Conservation (phyloP, 169 alveolate species). For the Eimeria sp. region DNA sequence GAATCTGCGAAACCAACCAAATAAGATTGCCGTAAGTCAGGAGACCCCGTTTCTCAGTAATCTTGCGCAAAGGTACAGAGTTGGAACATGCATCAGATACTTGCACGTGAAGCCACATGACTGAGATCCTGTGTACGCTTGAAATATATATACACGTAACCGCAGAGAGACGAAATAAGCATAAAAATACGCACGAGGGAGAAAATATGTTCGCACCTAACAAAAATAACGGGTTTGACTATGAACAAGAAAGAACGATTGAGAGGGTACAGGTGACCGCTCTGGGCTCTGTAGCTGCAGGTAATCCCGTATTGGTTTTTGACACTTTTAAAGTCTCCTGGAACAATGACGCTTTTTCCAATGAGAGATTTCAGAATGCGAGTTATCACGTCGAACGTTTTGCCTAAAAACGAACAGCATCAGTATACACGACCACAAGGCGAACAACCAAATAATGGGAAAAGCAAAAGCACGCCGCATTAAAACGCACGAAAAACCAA, state of each 20-base stretch:
- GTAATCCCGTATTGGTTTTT: constrained; percentile 93
- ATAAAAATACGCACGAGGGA: neutral
- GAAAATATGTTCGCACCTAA: constrained; percentile 86
- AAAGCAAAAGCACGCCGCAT: no score
- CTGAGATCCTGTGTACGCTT: no score
- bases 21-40: neutral
- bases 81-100: neutral
- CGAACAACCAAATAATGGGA: no score
- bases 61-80: neutral
- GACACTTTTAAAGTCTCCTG: constrained; percentile 96
- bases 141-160: no score
- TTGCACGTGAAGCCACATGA: no score
- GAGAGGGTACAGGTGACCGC: constrained; percentile 98
- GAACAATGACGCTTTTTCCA: constrained; percentile 95
- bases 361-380: constrained; percentile 95
- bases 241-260: constrained; percentile 96
- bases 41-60: no score
- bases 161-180: neutral
- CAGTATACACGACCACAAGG: neutral
- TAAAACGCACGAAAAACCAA: no score
- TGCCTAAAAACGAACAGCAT: constrained; percentile 84
- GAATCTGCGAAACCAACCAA: constrained; percentile 85
- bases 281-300: constrained; percentile 98
- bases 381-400: constrained; percentile 95
- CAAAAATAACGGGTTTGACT: constrained; percentile 97